A percentile compares a stretch with the other conserved stretches of the same genome.
These are phyloP conservation scores for Penicillium sp. DNA, from an alignment of 2,329 filamentous ascomycete genomes.

Conservation along the genomic window DNA sequence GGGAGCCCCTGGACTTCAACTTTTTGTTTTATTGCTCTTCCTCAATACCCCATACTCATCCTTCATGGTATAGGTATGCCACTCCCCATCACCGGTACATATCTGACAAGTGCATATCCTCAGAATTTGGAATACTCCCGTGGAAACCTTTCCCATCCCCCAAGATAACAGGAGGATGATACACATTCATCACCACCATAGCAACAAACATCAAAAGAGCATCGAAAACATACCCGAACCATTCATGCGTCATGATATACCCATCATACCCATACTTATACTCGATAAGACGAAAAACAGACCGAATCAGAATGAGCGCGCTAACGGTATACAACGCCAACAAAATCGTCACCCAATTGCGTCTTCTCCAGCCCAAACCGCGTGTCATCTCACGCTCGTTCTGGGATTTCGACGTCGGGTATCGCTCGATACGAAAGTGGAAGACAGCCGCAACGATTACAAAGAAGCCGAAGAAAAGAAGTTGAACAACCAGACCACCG, in stretches of 20 bases:
- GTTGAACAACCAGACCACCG: slow-evolving; percentile 54
- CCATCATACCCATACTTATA: slow-evolving; percentile 25
- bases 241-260: slow-evolving; percentile 27
- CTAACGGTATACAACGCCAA: slow-evolving; percentile 18
- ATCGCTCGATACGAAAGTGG: slow-evolving; percentile 41
- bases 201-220: slow-evolving; percentile 25
- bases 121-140: slow-evolving; percentile 1
- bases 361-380: slow-evolving; percentile 13
- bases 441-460: slow-evolving; percentile 48
- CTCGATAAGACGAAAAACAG: slow-evolving; percentile 28
- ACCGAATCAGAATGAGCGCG: slow-evolving; percentile 25
- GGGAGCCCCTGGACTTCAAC: too few species aligned
- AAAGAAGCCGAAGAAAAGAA: slow-evolving; percentile 56
- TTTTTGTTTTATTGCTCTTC: too few species aligned
- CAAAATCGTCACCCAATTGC: slow-evolving; percentile 18
- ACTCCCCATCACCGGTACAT: background rate
- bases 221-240: slow-evolving; percentile 29
- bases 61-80: too few species aligned
- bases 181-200: slow-evolving; percentile 22
- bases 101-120: slow-evolving; percentile 8
- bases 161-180: slow-evolving; percentile 19
- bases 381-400: slow-evolving; percentile 7
- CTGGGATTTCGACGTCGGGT: slow-evolving; percentile 11
- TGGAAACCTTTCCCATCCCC: slow-evolving; percentile 13
- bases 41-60: too few species aligned